Evolutionary conservation across 176 grass and related monocot species (phyloP), one percentile per base, ranked within the genome.

Genomic region (Oryza coarctata): DNA sequence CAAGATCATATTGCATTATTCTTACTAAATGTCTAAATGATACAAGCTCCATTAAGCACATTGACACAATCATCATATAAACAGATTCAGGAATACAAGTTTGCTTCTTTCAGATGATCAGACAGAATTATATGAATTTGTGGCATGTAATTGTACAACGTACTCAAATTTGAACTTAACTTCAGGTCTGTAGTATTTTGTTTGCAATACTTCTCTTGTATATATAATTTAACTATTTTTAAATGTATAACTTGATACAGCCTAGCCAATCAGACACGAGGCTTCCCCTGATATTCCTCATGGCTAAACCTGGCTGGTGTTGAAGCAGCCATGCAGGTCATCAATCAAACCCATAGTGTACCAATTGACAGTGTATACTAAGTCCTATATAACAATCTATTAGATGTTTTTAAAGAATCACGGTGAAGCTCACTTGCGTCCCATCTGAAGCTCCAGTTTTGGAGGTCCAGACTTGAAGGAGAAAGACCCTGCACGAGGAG

Each of bases 371-470:
- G 55, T 27, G 23, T 52, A 25, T 27, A 61, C n/a, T 29, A 80
- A 45, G 61, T 45, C 27, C 55, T 60, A 18, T 28, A 73, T 58
- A 82, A 27, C 44, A 73, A 73, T 31, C 43, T 57, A 36, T 34
- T 78, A 47, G 12, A 76, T 27, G 17, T 18, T 74, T 70, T 71
- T 75, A 13, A 40, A 78, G 34, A 62, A 68, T 22, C 33, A 25
- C 0, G 12, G 70, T 6, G 63, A 71, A 58, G 81, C 94, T 87
- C 65, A 99, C 97, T 99, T 99, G 85, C 93, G 97, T 43, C 97
- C 97, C 93, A 99, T 91, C 84, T 92, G 93, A 77, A 99, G 97
- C 88, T 99, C 97, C 71, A 99, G 77, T 82, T 99, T 99, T 31
- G 93, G 93, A 12, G 97, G 87, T 70, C 83, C 87, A 71, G 73